Conservation (phyloP, 2,329 filamentous ascomycete species). For the Zymoseptoria ardabiliae region DNA sequence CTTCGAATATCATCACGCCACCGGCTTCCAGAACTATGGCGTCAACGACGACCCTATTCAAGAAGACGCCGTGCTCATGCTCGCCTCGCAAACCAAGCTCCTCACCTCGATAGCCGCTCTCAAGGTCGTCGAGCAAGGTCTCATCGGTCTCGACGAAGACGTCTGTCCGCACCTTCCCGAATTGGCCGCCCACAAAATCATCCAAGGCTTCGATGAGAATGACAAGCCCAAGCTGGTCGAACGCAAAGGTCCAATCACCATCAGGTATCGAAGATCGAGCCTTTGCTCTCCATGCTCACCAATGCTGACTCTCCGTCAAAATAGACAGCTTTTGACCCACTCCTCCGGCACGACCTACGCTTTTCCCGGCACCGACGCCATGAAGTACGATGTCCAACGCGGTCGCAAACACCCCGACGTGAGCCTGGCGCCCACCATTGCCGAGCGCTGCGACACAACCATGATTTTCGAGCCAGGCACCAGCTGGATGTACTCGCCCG, state of each 20-base stretch:
- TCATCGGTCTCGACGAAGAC: slow-evolving; percentile 42
- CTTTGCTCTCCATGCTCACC: not conserved
- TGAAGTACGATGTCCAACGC: slow-evolving; percentile 17
- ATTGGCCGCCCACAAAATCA: slow-evolving; percentile 41
- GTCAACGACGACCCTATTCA: slow-evolving; percentile 20
- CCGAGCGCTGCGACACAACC: slow-evolving; percentile 39
- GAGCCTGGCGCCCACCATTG: slow-evolving; percentile 28
- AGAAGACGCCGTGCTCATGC: slow-evolving; percentile 25
- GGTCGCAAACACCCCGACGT: slow-evolving; percentile 1
- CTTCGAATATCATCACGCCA: slow-evolving; percentile 26
- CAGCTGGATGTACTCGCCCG: slow-evolving; percentile 44
- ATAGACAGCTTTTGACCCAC: slow-evolving; percentile 45
- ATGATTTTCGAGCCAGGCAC: slow-evolving; percentile 46
- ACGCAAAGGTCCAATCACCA: slow-evolving; percentile 40
- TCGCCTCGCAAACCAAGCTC: slow-evolving; percentile 38
- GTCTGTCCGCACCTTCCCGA: slow-evolving; percentile 42
- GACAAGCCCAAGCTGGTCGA: slow-evolving; percentile 28
- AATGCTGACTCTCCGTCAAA: not conserved
- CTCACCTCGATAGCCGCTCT: slow-evolving; percentile 47
- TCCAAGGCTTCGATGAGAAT: slow-evolving; percentile 41
- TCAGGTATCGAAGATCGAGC: slow-evolving; percentile 25
- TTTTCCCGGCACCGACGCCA: slow-evolving; percentile 31
- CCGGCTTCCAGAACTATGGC: slow-evolving; percentile 19
- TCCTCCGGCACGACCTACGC: slow-evolving; percentile 45
- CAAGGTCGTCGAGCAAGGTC: slow-evolving; percentile 49